Evolutionary conservation across 176 grass and related monocot genomes (phyloP).

Genomic region (Zizania latifolia): DNA sequence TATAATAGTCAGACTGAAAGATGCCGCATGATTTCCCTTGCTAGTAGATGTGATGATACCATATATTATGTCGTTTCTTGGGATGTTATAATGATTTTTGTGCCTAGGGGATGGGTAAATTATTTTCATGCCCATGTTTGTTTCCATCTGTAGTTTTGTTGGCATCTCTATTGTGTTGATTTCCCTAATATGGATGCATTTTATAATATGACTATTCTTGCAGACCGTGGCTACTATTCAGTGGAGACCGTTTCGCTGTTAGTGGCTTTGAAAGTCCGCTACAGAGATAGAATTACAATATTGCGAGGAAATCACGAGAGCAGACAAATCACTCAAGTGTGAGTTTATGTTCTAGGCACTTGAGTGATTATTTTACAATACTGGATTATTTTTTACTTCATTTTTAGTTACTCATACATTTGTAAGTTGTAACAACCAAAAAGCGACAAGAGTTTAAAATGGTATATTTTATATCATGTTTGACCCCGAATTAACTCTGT

Average conservation of each 20-base stretch:
- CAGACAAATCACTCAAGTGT: constrained; percentile 99
- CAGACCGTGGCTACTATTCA: constrained; percentile 96
- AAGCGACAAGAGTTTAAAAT: background rate
- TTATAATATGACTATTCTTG: constrained; percentile 11
- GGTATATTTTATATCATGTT: background rate
- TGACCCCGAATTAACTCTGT: background rate
- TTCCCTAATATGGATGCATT: background rate
- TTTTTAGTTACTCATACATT: background rate
- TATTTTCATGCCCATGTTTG: background rate
- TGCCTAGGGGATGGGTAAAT: background rate
- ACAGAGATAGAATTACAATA: constrained; percentile 96
- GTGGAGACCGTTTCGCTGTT: constrained; percentile 85
- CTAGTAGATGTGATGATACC: background rate
- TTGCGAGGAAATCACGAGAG: constrained; percentile 97
- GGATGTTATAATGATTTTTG: background rate
- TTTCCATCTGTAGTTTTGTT: background rate
- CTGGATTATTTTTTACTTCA: constrained; percentile 13
- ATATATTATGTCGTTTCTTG: background rate
- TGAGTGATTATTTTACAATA: no score
- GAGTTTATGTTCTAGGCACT: constrained; percentile 38
- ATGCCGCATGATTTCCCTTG: background rate
- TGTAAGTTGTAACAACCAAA: background rate
- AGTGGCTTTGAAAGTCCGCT: constrained; percentile 94
- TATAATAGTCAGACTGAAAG: background rate
- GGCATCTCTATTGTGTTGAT: background rate